Percentiles rank a stretch among this genome's conserved stretches.
Conservation (phyloP, 331 rosid species). For the Quercus lobata region DNA sequence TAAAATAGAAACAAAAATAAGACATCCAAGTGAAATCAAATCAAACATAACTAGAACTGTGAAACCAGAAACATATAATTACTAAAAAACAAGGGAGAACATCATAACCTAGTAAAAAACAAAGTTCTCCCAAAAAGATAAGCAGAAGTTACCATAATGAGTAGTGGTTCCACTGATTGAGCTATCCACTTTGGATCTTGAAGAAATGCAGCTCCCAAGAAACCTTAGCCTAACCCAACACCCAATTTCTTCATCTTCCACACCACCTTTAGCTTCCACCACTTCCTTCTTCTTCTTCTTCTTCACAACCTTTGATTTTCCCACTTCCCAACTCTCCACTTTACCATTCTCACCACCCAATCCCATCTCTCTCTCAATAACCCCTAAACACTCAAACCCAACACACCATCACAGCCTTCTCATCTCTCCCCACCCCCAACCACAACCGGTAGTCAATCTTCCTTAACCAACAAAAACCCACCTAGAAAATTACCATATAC, state of each 20-base stretch:
- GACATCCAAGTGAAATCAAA: constrained; percentile 4
- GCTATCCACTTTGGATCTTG: constrained; percentile 98
- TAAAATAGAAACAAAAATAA: constrained; percentile 9
- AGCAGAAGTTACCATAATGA: constrained; percentile 67
- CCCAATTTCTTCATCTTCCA: constrained; percentile 56
- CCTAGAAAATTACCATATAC: constrained; percentile 17
- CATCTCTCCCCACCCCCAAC: constrained; percentile 30
- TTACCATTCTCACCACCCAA: constrained; percentile 67
- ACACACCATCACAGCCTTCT: constrained; percentile 41
- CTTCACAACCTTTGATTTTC: constrained; percentile 57
- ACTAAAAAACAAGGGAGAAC: background rate
- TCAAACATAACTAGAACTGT: background rate
- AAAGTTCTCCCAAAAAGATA: background rate
- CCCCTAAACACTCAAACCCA: constrained; percentile 45
- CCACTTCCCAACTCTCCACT: constrained; percentile 66
- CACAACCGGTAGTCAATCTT: constrained; percentile 19
- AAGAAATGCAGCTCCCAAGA: constrained; percentile 93
- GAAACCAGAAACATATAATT: background rate
- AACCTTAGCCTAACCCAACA: constrained; percentile 82
- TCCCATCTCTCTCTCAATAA: constrained; percentile 54
- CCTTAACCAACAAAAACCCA: constrained; percentile 14
- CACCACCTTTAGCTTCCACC: constrained; percentile 12
- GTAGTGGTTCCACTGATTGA: constrained; percentile 79
- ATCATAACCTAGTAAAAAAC: constrained; percentile 13
- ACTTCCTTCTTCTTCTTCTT: constrained; percentile 61